Evolutionary conservation across 2,329 filamentous ascomycete genomes (phyloP).

Genomic region (Phyllosticta citriasiana): DNA sequence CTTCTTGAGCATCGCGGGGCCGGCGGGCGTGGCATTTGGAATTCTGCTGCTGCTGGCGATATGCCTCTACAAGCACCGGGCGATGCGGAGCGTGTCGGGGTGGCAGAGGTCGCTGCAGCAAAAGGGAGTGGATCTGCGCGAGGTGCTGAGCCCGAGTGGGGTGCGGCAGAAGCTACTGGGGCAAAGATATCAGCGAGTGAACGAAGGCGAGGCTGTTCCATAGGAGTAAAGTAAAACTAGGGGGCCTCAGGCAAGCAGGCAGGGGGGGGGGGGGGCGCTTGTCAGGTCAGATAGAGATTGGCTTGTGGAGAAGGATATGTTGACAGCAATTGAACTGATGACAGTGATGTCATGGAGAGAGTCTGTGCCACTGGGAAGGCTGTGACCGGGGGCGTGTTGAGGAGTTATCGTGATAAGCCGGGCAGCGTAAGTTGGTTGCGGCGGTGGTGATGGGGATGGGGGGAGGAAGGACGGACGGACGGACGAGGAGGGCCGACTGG

Average conservation of each 20-base stretch:
- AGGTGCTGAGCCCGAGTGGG: conserved; percentile 3
- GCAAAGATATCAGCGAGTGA: conserved; percentile 6
- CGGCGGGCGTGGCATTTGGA: conserved; percentile 1
- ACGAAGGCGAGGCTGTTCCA: conserved; percentile 4
- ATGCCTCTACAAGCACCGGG: conserved; percentile 10
- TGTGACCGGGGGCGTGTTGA: neutral
- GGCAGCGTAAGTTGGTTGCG: neutral
- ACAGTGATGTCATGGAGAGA: neutral
- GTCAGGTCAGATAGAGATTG: neutral
- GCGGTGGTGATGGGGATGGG: neutral
- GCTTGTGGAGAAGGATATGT: neutral
- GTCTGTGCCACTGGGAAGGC: neutral
- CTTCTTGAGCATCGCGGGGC: conserved; percentile 6
- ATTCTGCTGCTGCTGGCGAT: conserved; percentile 3
- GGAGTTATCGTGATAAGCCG: neutral
- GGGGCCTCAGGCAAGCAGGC: neutral
- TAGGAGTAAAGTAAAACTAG: neutral
- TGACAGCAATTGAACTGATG: neutral
- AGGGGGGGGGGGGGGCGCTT: neutral
- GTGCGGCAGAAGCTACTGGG: conserved; percentile 1
- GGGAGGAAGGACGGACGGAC: neutral
- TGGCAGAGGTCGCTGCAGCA: conserved; percentile 10
- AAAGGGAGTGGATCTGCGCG: conserved; percentile 4
- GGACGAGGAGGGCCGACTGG: neutral
- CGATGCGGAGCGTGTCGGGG: conserved; percentile 8